Base-by-base conservation (phyloP, 2,329 filamentous ascomycete species). In the Sarocladiaceae sp. region DNA sequence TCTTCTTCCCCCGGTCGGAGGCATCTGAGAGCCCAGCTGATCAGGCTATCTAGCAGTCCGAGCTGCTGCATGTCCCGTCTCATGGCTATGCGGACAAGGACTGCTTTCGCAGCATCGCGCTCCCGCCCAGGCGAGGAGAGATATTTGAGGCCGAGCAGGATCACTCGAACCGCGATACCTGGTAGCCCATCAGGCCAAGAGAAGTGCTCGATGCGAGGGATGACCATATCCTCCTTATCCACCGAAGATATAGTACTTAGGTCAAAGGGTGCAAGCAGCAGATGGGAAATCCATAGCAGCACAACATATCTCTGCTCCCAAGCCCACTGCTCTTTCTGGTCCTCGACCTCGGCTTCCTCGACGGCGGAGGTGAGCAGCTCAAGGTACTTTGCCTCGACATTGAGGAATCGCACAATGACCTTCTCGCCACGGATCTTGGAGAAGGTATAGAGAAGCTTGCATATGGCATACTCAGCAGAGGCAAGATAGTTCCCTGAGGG, bases 341-440 rank as follows among this genome's bases (percentile, higher is more conserved):
- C 39, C 6, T 42, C 39, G 23, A 7, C 23, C 5, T 77, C 74
- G 1, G 70, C 65, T 16, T 75, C 70, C 57, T 94, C 88, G 33
- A 95, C 78, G 13, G 84, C 83, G 2, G 75, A 73, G 7, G 96
- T 72, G 48, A 98, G 73, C 1, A 84, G 74, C 59, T 95, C 90
- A 12, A 98, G 76, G 56, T 90, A 84, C 56, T 78, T 83, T 2
- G 89, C 84, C 61, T 97, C 93, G 51, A 93, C 95, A 59, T 86
- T 91, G 51, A 98, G 70, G 58, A 97, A 96, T 33, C 88, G 80
- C 43, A 89, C 82, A 53, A 98, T 83, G 43, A 98, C 84, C 63
- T 97, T 97, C 59, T 93, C 83, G 19, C 93, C 91, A 44, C 93
- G 80, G 42, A 97, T 84, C 65, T 98, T 98, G 73, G 89, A 96